Conservation (phyloP, 768 basidiomycete species). For the Auricularia heimuer region DNA sequence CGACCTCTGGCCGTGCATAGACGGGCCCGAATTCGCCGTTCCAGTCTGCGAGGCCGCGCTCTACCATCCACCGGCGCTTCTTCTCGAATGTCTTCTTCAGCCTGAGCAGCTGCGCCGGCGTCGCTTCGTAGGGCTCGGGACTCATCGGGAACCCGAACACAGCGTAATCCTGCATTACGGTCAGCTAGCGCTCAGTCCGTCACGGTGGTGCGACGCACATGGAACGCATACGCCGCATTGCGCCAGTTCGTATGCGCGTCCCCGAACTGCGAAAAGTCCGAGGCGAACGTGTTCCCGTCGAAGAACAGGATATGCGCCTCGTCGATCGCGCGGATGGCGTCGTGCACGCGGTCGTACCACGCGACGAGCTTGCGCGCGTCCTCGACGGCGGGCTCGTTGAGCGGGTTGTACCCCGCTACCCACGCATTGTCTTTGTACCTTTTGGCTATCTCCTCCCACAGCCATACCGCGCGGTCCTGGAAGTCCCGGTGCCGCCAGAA, state of each 20-base stretch:
- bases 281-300: slow-evolving; percentile 25
- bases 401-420: slow-evolving; percentile 27
- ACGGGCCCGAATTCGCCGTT: slow-evolving; percentile 28
- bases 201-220: too few species aligned
- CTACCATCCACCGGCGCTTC: slow-evolving; percentile 24
- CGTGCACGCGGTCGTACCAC: slow-evolving; percentile 23
- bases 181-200: too few species aligned
- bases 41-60: slow-evolving; percentile 9
- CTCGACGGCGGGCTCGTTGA: slow-evolving; percentile 28
- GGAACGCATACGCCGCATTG: slow-evolving; percentile 25
- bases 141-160: slow-evolving; percentile 22
- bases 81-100: slow-evolving; percentile 16
- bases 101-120: slow-evolving; percentile 12
- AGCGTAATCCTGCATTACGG: slow-evolving; percentile 19
- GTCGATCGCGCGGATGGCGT: slow-evolving; percentile 25
- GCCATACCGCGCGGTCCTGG: slow-evolving; percentile 22
- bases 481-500: slow-evolving; percentile 28
- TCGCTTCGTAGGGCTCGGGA: slow-evolving; percentile 17
- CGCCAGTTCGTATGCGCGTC: slow-evolving; percentile 15
- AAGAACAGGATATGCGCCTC: slow-evolving; percentile 26
- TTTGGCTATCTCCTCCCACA: slow-evolving; percentile 25
- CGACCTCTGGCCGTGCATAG: slow-evolving; percentile 14
- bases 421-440: slow-evolving; percentile 25
- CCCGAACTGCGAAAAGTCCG: slow-evolving; percentile 8
- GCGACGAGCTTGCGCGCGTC: slow-evolving; percentile 16